Conservation (phyloP, 2,329 filamentous ascomycete species). For the Botrytis galanthina region DNA sequence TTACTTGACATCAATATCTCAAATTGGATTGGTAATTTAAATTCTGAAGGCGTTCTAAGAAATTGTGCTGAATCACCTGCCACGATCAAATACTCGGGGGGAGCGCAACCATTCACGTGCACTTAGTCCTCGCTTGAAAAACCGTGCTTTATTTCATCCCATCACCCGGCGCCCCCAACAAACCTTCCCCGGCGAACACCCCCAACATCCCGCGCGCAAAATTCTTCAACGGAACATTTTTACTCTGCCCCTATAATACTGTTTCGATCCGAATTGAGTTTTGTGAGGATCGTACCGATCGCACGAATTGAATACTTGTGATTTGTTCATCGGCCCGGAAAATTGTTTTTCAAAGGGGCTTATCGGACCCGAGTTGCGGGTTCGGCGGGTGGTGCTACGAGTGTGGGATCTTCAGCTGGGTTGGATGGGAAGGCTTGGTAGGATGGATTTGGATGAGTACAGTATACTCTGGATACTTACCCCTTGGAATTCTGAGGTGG, state of each 20-base stretch:
- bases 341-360: not conserved
- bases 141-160: not conserved
- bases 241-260: not conserved
- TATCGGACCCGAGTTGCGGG: constrained; percentile 3
- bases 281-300: not conserved
- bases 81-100: not conserved
- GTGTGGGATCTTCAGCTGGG: not conserved
- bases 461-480: not conserved
- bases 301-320: not conserved
- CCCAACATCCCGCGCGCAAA: not conserved
- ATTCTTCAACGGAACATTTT: not conserved
- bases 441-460: not conserved
- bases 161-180: not conserved
- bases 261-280: not conserved
- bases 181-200: not conserved
- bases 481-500: not conserved
- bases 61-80: not conserved
- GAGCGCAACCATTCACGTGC: not conserved
- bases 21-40: not conserved
- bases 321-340: not conserved
- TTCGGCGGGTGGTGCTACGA: not conserved
- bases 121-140: not conserved
- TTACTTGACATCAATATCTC: not conserved
- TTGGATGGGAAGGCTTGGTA: not conserved
- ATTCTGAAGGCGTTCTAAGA: not conserved